Percentiles rank a stretch among this genome's conserved stretches.
Evolutionary conservation across 108 stramenopile species (phyloP).

Genomic region (Nitzschia inconspicua): DNA sequence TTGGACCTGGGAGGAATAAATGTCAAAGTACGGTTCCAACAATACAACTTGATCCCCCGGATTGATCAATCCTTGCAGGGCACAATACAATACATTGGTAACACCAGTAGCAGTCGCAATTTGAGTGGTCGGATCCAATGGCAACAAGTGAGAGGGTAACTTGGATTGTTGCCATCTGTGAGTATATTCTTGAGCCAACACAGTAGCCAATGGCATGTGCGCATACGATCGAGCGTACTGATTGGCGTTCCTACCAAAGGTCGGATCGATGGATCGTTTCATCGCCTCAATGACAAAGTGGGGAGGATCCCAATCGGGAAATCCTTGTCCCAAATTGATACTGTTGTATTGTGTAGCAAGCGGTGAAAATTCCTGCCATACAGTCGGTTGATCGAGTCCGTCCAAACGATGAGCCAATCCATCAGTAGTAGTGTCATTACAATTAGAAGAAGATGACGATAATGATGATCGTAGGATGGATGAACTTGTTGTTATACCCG

Average conservation of each 20-base stretch:
- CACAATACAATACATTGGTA: constrained; percentile 71
- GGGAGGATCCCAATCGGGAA: constrained; percentile 88
- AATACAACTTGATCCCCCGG: constrained; percentile 84
- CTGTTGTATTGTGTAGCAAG: constrained; percentile 29
- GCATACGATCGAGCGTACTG: constrained; percentile 80
- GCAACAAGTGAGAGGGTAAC: background rate
- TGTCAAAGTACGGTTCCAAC: constrained; percentile 85
- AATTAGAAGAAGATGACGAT: background rate
- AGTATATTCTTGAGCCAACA: constrained; percentile 69
- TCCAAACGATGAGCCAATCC: constrained; percentile 34
- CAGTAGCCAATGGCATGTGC: constrained; percentile 66
- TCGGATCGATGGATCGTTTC: constrained; percentile 40
- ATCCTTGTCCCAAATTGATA: constrained; percentile 76
- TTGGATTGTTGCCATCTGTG: constrained; percentile 7
- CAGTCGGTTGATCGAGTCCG: constrained; percentile 52
- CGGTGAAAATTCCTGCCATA: constrained; percentile 65
- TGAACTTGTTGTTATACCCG: too few species aligned
- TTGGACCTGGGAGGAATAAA: constrained; percentile 55
- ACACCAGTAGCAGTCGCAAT: constrained; percentile 84
- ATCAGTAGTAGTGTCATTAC: background rate
- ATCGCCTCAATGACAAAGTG: constrained; percentile 64
- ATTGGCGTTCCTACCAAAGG: constrained; percentile 37
- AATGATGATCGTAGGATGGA: too few species aligned
- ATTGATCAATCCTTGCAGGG: constrained; percentile 63
- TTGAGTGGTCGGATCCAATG: constrained; percentile 60